A percentile compares a stretch with the other conserved stretches of the same genome.
phyloP scores from a whole-genome alignment of 164 flowering plant genomes.

The Brasenia schreberi region DNA sequence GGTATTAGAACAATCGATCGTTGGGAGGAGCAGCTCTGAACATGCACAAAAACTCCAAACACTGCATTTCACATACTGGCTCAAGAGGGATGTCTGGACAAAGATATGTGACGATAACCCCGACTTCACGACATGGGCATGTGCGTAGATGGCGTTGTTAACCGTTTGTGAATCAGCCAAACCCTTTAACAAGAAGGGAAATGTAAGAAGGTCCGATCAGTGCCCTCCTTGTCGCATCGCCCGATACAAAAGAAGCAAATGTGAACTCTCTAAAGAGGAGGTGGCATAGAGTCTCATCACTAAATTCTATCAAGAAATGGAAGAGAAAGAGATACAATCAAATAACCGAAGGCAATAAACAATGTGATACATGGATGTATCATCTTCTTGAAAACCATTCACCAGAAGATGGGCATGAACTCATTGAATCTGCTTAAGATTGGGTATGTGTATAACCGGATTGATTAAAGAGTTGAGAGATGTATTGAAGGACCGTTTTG shows the following conservation, averaged over 20 bases:
- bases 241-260: slow-evolving; percentile 30
- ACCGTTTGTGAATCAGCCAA: slow-evolving; percentile 31
- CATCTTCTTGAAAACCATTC: too few relatives aligned
- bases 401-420: too few relatives aligned
- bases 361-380: neutral
- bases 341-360: slow-evolving; percentile 5
- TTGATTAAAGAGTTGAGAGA: too few relatives aligned
- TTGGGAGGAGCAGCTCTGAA: fast-evolving
- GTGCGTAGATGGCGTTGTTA: slow-evolving; percentile 23
- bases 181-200: slow-evolving; percentile 49
- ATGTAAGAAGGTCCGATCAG: slow-evolving; percentile 41
- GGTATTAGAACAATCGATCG: too few relatives aligned
- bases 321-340: slow-evolving; percentile 16
- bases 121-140: slow-evolving; percentile 41
- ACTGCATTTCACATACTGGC: slow-evolving; percentile 35
- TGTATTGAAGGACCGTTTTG: too few relatives aligned
- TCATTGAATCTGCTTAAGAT: too few relatives aligned
- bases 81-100: slow-evolving; percentile 37
- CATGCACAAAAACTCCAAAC: slow-evolving; percentile 17
- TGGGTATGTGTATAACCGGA: too few relatives aligned
- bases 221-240: slow-evolving; percentile 32
- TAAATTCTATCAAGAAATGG: slow-evolving; percentile 27
- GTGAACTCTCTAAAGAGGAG: neutral
- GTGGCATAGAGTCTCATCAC: slow-evolving; percentile 26
- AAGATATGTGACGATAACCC: slow-evolving; percentile 25